Evolutionary conservation across 495 filamentous ascomycete genomes (phyloP), one percentile per base, ranked within the genome.

Genomic region (Hypomontagnella monticulosa): DNA sequence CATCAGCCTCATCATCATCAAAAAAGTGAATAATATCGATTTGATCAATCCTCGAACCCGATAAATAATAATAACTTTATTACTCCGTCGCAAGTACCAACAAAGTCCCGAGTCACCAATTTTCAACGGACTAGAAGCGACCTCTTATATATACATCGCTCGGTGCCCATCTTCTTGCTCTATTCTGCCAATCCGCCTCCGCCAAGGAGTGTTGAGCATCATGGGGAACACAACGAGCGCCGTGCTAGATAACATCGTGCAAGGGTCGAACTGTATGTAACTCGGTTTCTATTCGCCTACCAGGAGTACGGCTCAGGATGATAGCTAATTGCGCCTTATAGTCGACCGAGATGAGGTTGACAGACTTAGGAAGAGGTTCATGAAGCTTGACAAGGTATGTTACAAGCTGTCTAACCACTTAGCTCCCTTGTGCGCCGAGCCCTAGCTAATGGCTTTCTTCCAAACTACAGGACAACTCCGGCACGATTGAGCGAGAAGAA

Each of bases 331-430:
- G 48, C 56, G 32, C 34, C 19, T 50, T 63, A 23, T 71, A 99
- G 95, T 99, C 82, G 91, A 99, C 79, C 87, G 90, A 68, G 95
- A 98, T 69, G 95, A 99, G 75, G 93, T 99, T 23, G 95, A 98
- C 70, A 84, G 96, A 61, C 82, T 99, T 64, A 87, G 92, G 66
- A 99, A 98, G 80, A 85, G 94, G 56, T 99, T 99, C 73, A 97
- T 97, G 94, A 99, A 99, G 77, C 84, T 99, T 42, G 95, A 99
- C 76, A 99, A 97, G 86, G 94, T 94, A 73, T 53, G 80, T 59
- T 48, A 44, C 18, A 15, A 37, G 63, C 47, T 43, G n/a, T 12
- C 32, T 30, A n/a, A 8, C 3, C 4, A 16, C 19, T 33, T 27
- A 47, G 11, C 0, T 44, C 19, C 7, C 15, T 2, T 34, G 61